These are phyloP conservation scores for Schizosaccharomyces lindneri DNA, from an alignment of 805 yeast species.

Conservation along the genomic window DNA sequence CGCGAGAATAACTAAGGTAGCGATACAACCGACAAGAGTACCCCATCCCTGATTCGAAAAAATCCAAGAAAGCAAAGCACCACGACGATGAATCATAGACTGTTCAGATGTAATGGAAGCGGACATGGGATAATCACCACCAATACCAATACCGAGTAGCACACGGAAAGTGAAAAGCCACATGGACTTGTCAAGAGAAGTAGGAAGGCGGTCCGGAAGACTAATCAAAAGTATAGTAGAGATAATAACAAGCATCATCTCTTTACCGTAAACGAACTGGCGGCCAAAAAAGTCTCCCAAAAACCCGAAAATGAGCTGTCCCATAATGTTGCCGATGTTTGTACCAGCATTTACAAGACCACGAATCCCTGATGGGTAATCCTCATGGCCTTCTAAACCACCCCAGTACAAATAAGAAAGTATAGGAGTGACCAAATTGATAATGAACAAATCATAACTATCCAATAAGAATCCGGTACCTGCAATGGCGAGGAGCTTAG, in stretches of 20 bases:
- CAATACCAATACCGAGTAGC: conserved; percentile 84
- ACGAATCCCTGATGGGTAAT: conserved; percentile 15
- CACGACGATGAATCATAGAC: conserved; percentile 52
- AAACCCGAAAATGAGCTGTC: conserved; percentile 67
- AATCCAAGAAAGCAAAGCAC: conserved; percentile 90
- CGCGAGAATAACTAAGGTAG: conserved; percentile 50
- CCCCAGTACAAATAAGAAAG: conserved; percentile 11
- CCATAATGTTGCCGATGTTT: conserved; percentile 81
- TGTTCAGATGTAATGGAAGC: conserved; percentile 73
- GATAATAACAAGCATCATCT: conserved; percentile 58
- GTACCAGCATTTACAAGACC: conserved; percentile 65
- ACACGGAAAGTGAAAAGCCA: conserved; percentile 40
- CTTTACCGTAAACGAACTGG: conserved; percentile 67
- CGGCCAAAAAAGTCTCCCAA: conserved; percentile 66
- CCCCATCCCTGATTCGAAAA: conserved; percentile 96
- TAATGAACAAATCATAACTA: conserved; percentile 60
- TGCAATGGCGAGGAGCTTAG: conserved; percentile 12
- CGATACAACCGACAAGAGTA: conserved; percentile 69
- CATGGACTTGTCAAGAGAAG: conserved; percentile 40
- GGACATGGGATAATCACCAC: conserved; percentile 89
- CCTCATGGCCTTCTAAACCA: conserved; percentile 10
- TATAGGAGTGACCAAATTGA: conserved; percentile 1
- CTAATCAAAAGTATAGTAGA: conserved; percentile 29
- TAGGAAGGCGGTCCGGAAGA: background rate
- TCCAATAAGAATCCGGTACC: conserved; percentile 89